A percentile compares a stretch with the other conserved stretches of the same genome.
Evolutionary conservation across 192 early-diverging fungal species (phyloP).

Genomic region (Diversispora epigaea): DNA sequence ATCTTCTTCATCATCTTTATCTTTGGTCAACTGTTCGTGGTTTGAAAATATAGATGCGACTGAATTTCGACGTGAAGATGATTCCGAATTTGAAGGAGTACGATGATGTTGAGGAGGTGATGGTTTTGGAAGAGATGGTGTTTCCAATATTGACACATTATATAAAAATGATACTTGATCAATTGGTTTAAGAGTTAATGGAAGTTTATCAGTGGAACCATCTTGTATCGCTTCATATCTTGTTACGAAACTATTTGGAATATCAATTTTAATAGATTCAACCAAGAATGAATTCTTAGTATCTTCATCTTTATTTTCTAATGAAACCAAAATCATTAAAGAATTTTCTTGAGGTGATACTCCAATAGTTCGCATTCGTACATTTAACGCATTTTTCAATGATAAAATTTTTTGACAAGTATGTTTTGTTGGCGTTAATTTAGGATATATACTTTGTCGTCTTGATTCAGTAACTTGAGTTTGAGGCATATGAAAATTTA

Average conservation of each 20-base stretch:
- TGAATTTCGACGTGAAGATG: constrained; percentile 16
- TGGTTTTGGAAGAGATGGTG: constrained; percentile 30
- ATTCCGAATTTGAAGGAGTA: background rate
- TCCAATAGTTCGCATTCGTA: constrained; percentile 57
- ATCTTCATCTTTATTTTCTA: constrained; percentile 53
- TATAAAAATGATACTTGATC: constrained; percentile 59
- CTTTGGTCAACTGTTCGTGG: background rate
- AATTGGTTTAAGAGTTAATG: constrained; percentile 44
- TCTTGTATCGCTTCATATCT: constrained; percentile 40
- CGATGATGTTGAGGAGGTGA: background rate
- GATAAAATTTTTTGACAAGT: constrained; percentile 43
- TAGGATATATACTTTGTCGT: constrained; percentile 33
- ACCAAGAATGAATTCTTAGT: constrained; percentile 48
- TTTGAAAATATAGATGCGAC: constrained; percentile 13
- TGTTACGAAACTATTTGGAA: constrained; percentile 51
- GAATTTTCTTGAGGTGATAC: constrained; percentile 54
- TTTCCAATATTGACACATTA: constrained; percentile 54
- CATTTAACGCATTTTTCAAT: constrained; percentile 50
- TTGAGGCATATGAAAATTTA: constrained; percentile 23
- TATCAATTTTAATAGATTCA: constrained; percentile 51
- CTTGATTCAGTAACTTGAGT: constrained; percentile 36
- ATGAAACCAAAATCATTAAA: constrained; percentile 61
- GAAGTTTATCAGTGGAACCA: constrained; percentile 40
- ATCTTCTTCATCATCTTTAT: constrained; percentile 24
- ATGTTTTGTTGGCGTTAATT: constrained; percentile 38